Percentiles rank a stretch among this genome's conserved stretches.
phyloP scores from a whole-genome alignment of 345 rosid genomes.

The Brassica cretica region DNA sequence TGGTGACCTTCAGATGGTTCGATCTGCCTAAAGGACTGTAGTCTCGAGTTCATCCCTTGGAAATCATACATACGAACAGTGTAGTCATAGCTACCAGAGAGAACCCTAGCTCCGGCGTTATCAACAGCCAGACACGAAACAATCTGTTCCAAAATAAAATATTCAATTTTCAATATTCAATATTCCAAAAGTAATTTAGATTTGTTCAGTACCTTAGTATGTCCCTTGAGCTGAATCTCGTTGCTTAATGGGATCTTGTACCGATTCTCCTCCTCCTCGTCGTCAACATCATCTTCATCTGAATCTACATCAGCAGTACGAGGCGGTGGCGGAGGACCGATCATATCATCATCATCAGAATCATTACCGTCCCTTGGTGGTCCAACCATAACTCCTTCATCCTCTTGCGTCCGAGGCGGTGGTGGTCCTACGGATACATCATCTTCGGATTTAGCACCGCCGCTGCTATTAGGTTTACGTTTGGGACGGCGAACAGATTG shows the following conservation, averaged over 20 bases:
- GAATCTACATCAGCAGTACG: conserved; percentile 37
- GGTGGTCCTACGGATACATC: conserved; percentile 39
- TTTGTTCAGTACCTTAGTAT: conserved; percentile 52
- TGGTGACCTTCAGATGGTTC: conserved; percentile 97
- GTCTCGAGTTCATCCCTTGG: conserved; percentile 93
- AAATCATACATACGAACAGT: conserved; percentile 89
- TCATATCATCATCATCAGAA: conserved; percentile 46
- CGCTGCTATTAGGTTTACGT: conserved; percentile 43
- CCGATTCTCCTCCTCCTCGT: conserved; percentile 54
- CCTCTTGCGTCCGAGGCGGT: conserved; percentile 33
- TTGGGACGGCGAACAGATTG: conserved; percentile 41
- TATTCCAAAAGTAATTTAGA: not conserved
- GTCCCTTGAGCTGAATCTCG: conserved; percentile 93
- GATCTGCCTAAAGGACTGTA: conserved; percentile 87
- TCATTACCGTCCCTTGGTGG: conserved; percentile 48
- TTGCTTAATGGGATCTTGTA: conserved; percentile 72
- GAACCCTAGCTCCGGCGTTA: conserved; percentile 90
- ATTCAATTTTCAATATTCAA: conserved; percentile 1
- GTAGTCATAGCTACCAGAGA: conserved; percentile 93
- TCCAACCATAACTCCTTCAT: conserved; percentile 50
- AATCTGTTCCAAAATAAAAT: conserved; percentile 48
- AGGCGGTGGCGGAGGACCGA: conserved; percentile 63
- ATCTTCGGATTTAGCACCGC: conserved; percentile 16
- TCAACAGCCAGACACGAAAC: conserved; percentile 88
- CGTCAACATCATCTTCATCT: conserved; percentile 53